These are phyloP conservation scores for Hypoxylon rickii DNA, from an alignment of 495 filamentous ascomycete species.

Conservation along the genomic window DNA sequence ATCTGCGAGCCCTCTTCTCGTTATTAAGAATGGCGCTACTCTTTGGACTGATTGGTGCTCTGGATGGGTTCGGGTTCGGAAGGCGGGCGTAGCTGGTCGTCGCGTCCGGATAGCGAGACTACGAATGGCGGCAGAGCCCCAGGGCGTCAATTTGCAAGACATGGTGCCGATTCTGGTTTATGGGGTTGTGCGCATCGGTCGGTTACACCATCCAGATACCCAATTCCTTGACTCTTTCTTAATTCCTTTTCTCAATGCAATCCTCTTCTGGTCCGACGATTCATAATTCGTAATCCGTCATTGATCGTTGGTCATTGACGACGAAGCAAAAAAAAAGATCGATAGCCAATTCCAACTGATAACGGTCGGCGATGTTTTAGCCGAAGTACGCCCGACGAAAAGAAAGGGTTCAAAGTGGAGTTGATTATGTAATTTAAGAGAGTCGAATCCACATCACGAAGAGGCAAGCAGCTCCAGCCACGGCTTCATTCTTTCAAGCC, in stretches of 20 bases:
- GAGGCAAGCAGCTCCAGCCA: too few relatives aligned
- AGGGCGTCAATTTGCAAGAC: slow-evolving; percentile 56
- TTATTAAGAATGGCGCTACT: slow-evolving; percentile 8
- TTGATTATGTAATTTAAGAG: too few relatives aligned
- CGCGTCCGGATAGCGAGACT: slow-evolving; percentile 50
- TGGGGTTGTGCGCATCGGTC: slow-evolving; percentile 12
- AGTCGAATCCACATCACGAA: too few relatives aligned
- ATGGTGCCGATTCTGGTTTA: slow-evolving; percentile 39
- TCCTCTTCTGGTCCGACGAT: slow-evolving; percentile 6
- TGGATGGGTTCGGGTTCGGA: slow-evolving; percentile 8
- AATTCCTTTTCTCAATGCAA: slow-evolving; percentile 8
- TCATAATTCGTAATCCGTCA: too few relatives aligned
- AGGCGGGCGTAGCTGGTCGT: slow-evolving; percentile 31
- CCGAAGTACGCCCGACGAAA: not conserved
- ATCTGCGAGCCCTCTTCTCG: slow-evolving; percentile 23
- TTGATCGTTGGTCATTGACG: too few relatives aligned
- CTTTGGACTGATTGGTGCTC: slow-evolving; percentile 3
- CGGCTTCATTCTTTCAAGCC: too few relatives aligned
- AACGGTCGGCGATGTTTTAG: slow-evolving; percentile 4
- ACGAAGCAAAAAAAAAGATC: slow-evolving; percentile 30
- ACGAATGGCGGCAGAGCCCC: slow-evolving; percentile 47
- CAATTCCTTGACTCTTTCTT: slow-evolving; percentile 9
- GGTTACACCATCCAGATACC: not conserved
- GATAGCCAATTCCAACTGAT: slow-evolving; percentile 1
- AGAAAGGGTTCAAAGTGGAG: too few relatives aligned